Percentiles rank a stretch among this genome's conserved stretches.
These are phyloP conservation scores for Aspergillus fischeri DNA, from an alignment of 2,329 filamentous ascomycete species.

Conservation along the genomic window DNA sequence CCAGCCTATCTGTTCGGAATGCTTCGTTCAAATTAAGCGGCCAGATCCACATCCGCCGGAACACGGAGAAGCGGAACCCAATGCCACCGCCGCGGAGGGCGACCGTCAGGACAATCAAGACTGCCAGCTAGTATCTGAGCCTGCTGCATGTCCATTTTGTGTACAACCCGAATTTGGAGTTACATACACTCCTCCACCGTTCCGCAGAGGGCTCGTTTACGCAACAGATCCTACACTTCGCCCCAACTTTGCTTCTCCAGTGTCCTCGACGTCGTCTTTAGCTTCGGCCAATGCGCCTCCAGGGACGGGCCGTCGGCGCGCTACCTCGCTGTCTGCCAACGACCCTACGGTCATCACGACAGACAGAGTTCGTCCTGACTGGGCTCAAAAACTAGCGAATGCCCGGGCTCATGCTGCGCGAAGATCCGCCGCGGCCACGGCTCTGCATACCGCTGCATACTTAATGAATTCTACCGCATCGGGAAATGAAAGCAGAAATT, in stretches of 20 bases:
- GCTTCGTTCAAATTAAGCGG: conserved; percentile 97
- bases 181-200: conserved; percentile 86
- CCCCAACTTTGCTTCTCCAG: conserved; percentile 60
- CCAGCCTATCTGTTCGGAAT: conserved; percentile 95
- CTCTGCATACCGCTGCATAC: conserved; percentile 91
- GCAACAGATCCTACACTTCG: conserved; percentile 50
- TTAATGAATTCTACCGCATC: conserved; percentile 61
- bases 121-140: conserved; percentile 76
- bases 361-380: conserved; percentile 87
- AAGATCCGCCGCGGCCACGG: conserved; percentile 86
- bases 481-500: conserved; percentile 45
- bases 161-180: conserved; percentile 93
- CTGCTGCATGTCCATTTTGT: conserved; percentile 90
- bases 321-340: conserved; percentile 72
- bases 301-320: conserved; percentile 49
- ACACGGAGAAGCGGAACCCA: conserved; percentile 53
- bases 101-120: conserved; percentile 40
- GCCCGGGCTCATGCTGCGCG: conserved; percentile 81
- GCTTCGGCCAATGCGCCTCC: conserved; percentile 51
- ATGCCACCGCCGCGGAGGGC: conserved; percentile 29
- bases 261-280: conserved; percentile 82
- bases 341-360: conserved; percentile 87
- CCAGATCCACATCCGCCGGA: conserved; percentile 87
- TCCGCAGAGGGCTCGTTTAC: conserved; percentile 77
- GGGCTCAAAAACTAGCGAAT: conserved; percentile 81